phyloP scores from a whole-genome alignment of 2,329 filamentous ascomycete genomes.

The Acephala macrosclerotiorum region DNA sequence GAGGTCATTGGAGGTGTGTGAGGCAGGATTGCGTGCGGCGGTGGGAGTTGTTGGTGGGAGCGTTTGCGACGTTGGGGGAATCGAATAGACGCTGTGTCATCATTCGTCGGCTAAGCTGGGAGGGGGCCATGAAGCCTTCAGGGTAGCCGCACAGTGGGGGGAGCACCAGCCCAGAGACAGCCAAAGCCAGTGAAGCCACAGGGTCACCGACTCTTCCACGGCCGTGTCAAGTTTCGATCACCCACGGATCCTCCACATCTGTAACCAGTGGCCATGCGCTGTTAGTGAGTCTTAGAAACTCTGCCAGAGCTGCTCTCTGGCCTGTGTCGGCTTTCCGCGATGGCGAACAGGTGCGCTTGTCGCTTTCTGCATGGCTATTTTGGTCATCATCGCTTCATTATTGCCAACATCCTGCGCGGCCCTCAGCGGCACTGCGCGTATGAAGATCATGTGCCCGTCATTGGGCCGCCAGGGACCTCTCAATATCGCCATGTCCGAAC shows the following conservation, averaged over 20 bases:
- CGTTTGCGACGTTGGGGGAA: constrained; percentile 3
- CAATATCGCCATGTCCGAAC: constrained; percentile 26
- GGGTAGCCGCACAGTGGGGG: not conserved
- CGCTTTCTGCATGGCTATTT: constrained; percentile 33
- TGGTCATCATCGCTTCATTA: constrained; percentile 8
- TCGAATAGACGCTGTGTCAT: constrained; percentile 36
- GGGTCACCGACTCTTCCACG: not conserved
- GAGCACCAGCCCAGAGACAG: not conserved
- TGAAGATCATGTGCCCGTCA: constrained; percentile 33
- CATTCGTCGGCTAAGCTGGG: constrained; percentile 40
- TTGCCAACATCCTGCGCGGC: constrained; percentile 9
- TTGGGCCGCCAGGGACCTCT: constrained; percentile 29
- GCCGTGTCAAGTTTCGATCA: too few relatives aligned
- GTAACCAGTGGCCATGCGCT: not conserved
- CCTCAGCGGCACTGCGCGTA: constrained; percentile 32
- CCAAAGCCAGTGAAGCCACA: not conserved
- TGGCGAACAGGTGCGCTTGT: constrained; percentile 35
- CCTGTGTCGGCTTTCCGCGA: constrained; percentile 27
- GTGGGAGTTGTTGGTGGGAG: not conserved
- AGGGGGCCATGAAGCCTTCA: not conserved
- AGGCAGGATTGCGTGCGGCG: constrained; percentile 34
- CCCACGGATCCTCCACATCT: not conserved
- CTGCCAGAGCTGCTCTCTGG: constrained; percentile 3
- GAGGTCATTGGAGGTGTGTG: constrained; percentile 14
- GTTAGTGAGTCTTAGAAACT: not conserved